Base-by-base conservation (phyloP, 2,329 filamentous ascomycete genomes). In the Aspergillus sergii region DNA sequence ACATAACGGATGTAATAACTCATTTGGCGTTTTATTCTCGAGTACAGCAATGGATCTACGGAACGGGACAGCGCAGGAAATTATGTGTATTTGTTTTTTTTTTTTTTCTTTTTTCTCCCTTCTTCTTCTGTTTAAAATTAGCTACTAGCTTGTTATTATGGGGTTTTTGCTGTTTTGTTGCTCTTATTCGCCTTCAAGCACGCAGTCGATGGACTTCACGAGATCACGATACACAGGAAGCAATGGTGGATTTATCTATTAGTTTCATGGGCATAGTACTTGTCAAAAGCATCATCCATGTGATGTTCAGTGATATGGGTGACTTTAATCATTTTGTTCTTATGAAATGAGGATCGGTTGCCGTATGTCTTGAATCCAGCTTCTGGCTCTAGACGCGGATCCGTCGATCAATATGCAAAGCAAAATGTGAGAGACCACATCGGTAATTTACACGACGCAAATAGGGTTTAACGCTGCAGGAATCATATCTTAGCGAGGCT, bases 201-300 rank as follows among this genome's bases (percentile, higher is more conserved):
- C 57, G 51, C 55, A 59, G 56, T 61, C 63, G 58, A 63, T 59
- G 58, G 64, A 57, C n/a, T 64, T 64, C 62, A 72, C 59, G 71
- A 72, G 68, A 55, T 69, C 58, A 72, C 58, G 71, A 72, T 67
- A 69, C 62, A 68, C 64, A 64, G 60, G 65, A 65, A 63, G 63
- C 60, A 51, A 55, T 57, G 60, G 57, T 60, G 46, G 57, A 50
- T 41, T n/a, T 45, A 54, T 60, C 36, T 58, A 59, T 61, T 53
- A 56, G 30, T 48, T 65, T 53, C 34, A 66, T 57, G 53, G 53
- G 26, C 26, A 41, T 48, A 53, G 45, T 46, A 41, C 55, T 58
- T 46, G 30, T 26, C 32, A 34, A 34, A 54, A 16, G n/a, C 12
- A 23, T 39, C 41, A 34, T 39, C 2, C 12, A 59, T 51, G 46